Evolutionary conservation across 1,139 yeast species (phyloP).

Genomic region (Hyphopichia pseudoburtonii): DNA sequence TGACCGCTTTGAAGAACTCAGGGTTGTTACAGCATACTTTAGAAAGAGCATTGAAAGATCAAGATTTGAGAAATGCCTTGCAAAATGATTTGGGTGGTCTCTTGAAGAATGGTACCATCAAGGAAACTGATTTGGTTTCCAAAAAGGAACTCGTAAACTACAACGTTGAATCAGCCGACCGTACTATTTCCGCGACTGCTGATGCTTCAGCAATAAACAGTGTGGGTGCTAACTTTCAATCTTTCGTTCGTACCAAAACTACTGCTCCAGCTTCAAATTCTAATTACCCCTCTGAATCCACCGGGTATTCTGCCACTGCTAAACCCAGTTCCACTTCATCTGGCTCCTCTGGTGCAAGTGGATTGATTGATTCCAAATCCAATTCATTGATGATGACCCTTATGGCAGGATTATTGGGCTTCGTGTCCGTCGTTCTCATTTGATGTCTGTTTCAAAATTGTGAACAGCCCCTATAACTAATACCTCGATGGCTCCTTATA

Average conservation of each 20-base stretch:
- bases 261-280: conserved; percentile 4
- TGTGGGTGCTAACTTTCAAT: neutral
- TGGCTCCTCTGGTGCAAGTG: conserved; percentile 7
- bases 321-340: conserved; percentile 5
- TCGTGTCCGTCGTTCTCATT: too few species aligned
- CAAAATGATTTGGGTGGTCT: conserved; percentile 20
- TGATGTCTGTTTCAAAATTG: too few species aligned
- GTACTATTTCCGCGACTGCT: conserved; percentile 3
- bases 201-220: conserved; percentile 4
- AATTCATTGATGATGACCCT: too few species aligned
- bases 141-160: conserved; percentile 9
- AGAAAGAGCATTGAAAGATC: conserved; percentile 25
- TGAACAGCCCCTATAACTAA: too few species aligned
- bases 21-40: conserved; percentile 27
- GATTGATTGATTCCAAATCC: neutral
- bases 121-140: conserved; percentile 16
- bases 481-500: too few species aligned
- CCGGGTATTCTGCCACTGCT: conserved; percentile 9
- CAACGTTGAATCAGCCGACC: conserved; percentile 2
- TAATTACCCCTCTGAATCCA: conserved; percentile 1
- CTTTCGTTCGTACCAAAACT: conserved; percentile 2
- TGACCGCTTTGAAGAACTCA: conserved; percentile 22
- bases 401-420: too few species aligned
- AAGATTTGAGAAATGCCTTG: conserved; percentile 24
- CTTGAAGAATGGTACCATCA: conserved; percentile 14